phyloP scores from a whole-genome alignment of 192 early-diverging fungal genomes.

The Entrophospora sp. region DNA sequence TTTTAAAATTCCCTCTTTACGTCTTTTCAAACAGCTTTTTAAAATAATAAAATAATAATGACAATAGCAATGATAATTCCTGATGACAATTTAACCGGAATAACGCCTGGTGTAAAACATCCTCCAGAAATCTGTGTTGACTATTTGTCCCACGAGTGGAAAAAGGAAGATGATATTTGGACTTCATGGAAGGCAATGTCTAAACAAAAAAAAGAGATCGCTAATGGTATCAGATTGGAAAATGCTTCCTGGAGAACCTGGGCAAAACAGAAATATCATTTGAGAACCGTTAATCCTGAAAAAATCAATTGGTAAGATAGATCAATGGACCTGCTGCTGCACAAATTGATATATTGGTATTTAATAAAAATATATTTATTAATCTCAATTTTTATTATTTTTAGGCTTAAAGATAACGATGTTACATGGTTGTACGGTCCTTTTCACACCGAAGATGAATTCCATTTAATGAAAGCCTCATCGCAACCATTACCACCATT shows the following conservation, averaged over 20 bases:
- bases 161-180: conserved; percentile 51
- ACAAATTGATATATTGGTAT: too few relatives aligned
- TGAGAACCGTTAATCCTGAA: conserved; percentile 48
- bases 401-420: conserved; percentile 57
- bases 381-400: too few relatives aligned
- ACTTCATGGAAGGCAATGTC: conserved; percentile 58
- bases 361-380: too few relatives aligned
- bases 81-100: conserved; percentile 11
- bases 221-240: conserved; percentile 52
- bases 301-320: conserved; percentile 52
- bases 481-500: not conserved
- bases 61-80: conserved; percentile 3
- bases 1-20: too few relatives aligned
- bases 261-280: conserved; percentile 47
- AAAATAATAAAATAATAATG: too few relatives aligned
- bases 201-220: conserved; percentile 50
- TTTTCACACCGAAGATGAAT: conserved; percentile 42
- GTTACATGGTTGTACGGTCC: conserved; percentile 65
- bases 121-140: conserved; percentile 31
- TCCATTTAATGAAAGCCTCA: conserved; percentile 22
- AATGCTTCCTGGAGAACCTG: conserved; percentile 65
- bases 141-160: conserved; percentile 47
- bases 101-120: not conserved
- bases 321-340: too few relatives aligned
- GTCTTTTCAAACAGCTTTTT: too few relatives aligned